These are phyloP conservation scores for Penicillium manginii DNA, from an alignment of 495 filamentous ascomycete species.

Conservation along the genomic window DNA sequence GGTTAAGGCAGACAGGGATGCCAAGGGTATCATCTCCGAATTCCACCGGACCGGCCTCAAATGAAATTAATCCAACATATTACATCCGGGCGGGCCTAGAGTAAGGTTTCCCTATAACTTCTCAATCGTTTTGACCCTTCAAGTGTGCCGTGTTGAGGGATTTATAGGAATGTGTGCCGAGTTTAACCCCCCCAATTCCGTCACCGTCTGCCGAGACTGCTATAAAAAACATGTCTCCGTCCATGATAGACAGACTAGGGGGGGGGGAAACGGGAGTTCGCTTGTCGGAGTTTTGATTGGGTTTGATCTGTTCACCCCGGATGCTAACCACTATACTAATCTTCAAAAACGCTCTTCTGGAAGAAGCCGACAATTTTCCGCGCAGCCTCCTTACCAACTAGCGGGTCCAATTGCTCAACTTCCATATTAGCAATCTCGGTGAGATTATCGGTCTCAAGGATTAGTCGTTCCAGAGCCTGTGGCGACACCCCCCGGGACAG, in stretches of 20 bases:
- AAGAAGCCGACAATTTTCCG: constrained; percentile 83
- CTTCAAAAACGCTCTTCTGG: constrained; percentile 74
- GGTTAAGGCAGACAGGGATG: background rate
- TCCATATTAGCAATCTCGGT: constrained; percentile 85
- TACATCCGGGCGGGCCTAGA: background rate
- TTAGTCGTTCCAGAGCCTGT: constrained; percentile 71
- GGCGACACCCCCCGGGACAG: constrained; percentile 82
- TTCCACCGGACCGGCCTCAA: background rate
- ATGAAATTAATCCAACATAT: background rate
- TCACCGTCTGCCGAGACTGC: too few species aligned
- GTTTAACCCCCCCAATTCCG: too few species aligned
- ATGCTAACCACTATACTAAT: constrained; percentile 10
- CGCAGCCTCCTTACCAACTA: constrained; percentile 82
- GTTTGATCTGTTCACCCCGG: background rate
- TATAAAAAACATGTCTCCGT: too few species aligned
- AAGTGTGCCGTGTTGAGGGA: too few species aligned
- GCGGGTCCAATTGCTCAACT: constrained; percentile 66
- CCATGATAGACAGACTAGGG: too few species aligned
- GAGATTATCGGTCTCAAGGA: constrained; percentile 74
- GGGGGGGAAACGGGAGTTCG: too few species aligned
- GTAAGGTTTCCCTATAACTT: too few species aligned
- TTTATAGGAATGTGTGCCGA: too few species aligned
- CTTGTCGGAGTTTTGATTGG: too few species aligned
- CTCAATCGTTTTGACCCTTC: too few species aligned
- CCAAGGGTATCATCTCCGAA: background rate